A percentile compares a stretch with the other conserved stretches of the same genome.
These are phyloP conservation scores for Theileria orientalis DNA, from an alignment of 169 alveolate genomes.

Conservation along the genomic window DNA sequence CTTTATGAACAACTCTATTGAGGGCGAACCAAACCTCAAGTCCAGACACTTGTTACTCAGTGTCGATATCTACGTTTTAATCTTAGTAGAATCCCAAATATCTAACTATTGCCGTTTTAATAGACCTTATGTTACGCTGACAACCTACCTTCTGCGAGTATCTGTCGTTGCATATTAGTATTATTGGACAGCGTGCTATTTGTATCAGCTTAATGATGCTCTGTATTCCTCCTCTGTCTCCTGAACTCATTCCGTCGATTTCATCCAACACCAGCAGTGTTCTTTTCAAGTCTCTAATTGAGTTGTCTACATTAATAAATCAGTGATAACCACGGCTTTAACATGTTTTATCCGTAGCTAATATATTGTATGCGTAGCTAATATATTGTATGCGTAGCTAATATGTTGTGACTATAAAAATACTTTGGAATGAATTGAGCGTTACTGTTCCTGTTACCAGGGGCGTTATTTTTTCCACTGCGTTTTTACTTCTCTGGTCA, in stretches of 20 bases:
- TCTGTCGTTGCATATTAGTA: slow-evolving; percentile 96
- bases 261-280: slow-evolving; percentile 93
- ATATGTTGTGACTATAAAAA: neutral
- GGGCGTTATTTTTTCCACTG: slow-evolving; percentile 82
- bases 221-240: slow-evolving; percentile 96
- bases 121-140: too few relatives aligned
- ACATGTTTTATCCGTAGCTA: too few relatives aligned
- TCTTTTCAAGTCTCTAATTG: slow-evolving; percentile 52
- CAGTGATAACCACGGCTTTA: too few relatives aligned
- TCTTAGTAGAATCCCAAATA: too few relatives aligned
- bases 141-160: slow-evolving; percentile 70
- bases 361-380: too few relatives aligned
- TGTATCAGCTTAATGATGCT: slow-evolving; percentile 92
- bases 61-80: slow-evolving; percentile 69
- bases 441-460: slow-evolving; percentile 81
- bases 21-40: slow-evolving; percentile 88
- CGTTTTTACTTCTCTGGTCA: slow-evolving; percentile 91
- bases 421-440: slow-evolving; percentile 37
- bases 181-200: slow-evolving; percentile 92
- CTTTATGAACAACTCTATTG: slow-evolving; percentile 74
- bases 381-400: too few relatives aligned
- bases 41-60: slow-evolving; percentile 92
- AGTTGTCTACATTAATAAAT: too few relatives aligned
- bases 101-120: too few relatives aligned
- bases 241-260: slow-evolving; percentile 97